Evolutionary conservation across 106 monocot genomes (phyloP), one percentile per base, ranked within the genome.

Genomic region (Acanthochlamys bracteata): DNA sequence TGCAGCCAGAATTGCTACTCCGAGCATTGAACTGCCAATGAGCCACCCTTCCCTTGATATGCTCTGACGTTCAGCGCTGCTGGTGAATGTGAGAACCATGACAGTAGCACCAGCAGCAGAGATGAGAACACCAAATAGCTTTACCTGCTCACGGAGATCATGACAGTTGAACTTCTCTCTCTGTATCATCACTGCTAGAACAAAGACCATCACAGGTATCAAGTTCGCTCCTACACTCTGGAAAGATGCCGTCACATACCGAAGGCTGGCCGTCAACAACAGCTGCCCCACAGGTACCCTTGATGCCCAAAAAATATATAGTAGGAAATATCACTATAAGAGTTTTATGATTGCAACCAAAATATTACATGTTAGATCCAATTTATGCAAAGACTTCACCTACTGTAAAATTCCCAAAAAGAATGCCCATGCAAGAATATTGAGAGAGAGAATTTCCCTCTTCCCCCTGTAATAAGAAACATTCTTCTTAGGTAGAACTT

Each of bases 221-320:
- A 45, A 69, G 69, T 69, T 69, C 42, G 69, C 8, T 7, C 43
- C 64, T 22, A 76, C 69, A 33, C 61, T 66, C 66, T 76, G 76
- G 62, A 84, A 75, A 24, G 72, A 53, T 12, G 84, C 59, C 8
- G 79, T 73, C 24, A 79, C 47, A 40, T 69, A 79, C 7, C 23
- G 67, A 23, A 79, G 72, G 61, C 79, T 76, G 11, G 57, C 0
- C 16, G 72, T 70, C 23, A 73, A 4, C 68, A 79, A 4, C 47
- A 83, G 14, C 53, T 83, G 71, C 10, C 55, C 52, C 22, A 75
- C 6, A 4, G 71, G 42, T 7, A 63, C 40, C 72, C 79, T 83
- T 68, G 33, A 33, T 33, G 33, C n/a, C 1, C 33, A 33, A 3
- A 33, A 1, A 1, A 33, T 1, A n/a, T n/a, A n/a, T n/a, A n/a